Evolutionary conservation across 108 stramenopile species (phyloP), one percentile per base, ranked within the genome.

Genomic region (Bacterosira constricta): DNA sequence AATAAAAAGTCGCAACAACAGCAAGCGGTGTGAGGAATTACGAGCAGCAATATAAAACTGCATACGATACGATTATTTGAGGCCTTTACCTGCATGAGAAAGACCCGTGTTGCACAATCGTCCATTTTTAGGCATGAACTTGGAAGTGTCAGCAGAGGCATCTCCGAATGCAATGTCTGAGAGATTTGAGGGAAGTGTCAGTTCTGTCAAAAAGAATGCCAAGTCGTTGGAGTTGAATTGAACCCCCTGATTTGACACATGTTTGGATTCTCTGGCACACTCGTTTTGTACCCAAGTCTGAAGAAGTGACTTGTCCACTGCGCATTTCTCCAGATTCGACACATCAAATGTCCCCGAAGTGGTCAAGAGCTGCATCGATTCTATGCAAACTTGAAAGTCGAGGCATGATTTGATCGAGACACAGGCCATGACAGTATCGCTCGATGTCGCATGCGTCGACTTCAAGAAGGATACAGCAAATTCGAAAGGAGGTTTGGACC

Each of bases 381-480:
- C 69, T 9, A 91, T 63, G 29, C 67, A 42, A 1, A 91, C 82
- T 8, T 75, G 79, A 81, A 84, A 82, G 50, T 79, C 63, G 21
- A 94, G 78, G 46, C 85, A 78, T 13, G 92, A 91, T 60, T 84
- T 87, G 72, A 94, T 68, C 30, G 72, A 73, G 0, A 94, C 64
- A 30, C 63, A 81, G 1, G 87, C 89, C 36, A 67, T 42, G 4
- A 90, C 89, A 0, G 52, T 66, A 37, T 91, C 89, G 12, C 90
- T 84, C 34, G 81, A 73, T 10, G 77, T 84, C 49, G 89, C 93
- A 46, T 89, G 88, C 12, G 89, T 90, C 8, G 63, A 67, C 7
- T 55, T 18, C 3, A 88, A 86, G 71, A 91, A 94, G 6, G 87
- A 85, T 9, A 90, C 71, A 25, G 75, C 65, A 53, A 94, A 94